Evolutionary conservation across 2,329 filamentous ascomycete genomes (phyloP), one percentile per base, ranked within the genome.

Genomic region (Westerdykella aurantiaca): DNA sequence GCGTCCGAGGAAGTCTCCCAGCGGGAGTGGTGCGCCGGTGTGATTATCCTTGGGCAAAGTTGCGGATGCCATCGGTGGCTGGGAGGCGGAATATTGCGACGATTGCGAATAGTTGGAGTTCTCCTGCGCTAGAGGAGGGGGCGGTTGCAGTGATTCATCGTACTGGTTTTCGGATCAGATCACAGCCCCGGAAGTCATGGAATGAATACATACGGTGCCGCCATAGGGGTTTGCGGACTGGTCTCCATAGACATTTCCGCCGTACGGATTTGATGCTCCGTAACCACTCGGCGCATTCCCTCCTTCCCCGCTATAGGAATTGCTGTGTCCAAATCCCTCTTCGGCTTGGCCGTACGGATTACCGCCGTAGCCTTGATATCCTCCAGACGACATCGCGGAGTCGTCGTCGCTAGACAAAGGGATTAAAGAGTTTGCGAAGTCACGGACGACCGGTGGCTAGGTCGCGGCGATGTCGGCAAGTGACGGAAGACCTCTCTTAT

Each of bases 1-100:
- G 66, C 82, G 82, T 56, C 72, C 66, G 51, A 88, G 76, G 69
- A 86, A 88, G 51, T 86, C 83, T 50, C 78, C 72, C 61, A 83
- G 81, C 42, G 76, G 76, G 57, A 87, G 71, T 5, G 69, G 68
- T 33, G 64, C 50, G 48, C 74, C 70, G 52, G 78, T 75, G 69
- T 82, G 67, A 79, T 79, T 56, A 79, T 79, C 56, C 78, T 77
- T 58, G 73, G 70, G 44, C 18, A 21, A 21, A 5, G 43, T 34
- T n/a, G 44, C 35, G n/a, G 18, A 31, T 42, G 72, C 35, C 25
- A 51, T 34, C 17, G 49, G 48, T 58, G 71, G 63, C 45, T 56
- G 52, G 52, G 53, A 49, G 49, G 53, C 50, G 14, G 64, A 67
- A 49, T 69, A 68, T 33, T 68, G 61, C 35, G 66, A 67, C 3